Evolutionary conservation across 2,329 filamentous ascomycete species (phyloP), one percentile per base, ranked within the genome.

Genomic region (Ophiostoma triangulosporum): DNA sequence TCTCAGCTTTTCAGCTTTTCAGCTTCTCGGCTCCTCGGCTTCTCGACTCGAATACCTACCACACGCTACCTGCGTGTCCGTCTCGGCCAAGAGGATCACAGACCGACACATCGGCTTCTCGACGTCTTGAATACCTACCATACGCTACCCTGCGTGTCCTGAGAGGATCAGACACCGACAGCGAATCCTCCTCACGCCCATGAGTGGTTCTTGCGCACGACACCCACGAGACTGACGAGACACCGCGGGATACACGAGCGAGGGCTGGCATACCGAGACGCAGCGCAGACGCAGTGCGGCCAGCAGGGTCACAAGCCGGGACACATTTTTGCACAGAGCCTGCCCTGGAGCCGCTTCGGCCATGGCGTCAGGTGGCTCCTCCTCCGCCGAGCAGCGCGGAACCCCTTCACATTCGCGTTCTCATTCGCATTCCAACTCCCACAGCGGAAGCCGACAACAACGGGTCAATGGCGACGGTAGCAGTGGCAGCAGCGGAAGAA

Each of bases 341-440:
- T 26, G 38, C 38, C 51, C 50, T 51, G 48, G 54, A 48, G 54
- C 54, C 51, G 48, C 31, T 29, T 35, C 49, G 51, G 54, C 52
- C 52, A 56, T 56, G 54, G 54, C 52, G 51, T 54, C 54, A 38
- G 54, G 54, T 50, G 50, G 51, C 54, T 50, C 52, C 49, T 48
- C 52, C 35, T 40, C 55, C 11, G 51, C 51, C 26, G 52, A 56
- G 50, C 52, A 52, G 38, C 48, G 48, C n/a, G 24, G 33, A 45
- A 36, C n/a, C 48, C 51, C 38, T 9, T 52, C 54, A 14, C 54
- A 52, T 4, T 31, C 48, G n/a, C 38, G 48, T 15, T 54, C 53
- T 8, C 53, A 46, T 20, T 50, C 52, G 24, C 45, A 40, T 6
- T 53, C 51, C 20, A 40, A 52, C 27, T 36, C 15, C 9, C 51